Evolutionary conservation across 768 basidiomycete species (phyloP), one percentile per base, ranked within the genome.

Genomic region (Boletellus emodensis): DNA sequence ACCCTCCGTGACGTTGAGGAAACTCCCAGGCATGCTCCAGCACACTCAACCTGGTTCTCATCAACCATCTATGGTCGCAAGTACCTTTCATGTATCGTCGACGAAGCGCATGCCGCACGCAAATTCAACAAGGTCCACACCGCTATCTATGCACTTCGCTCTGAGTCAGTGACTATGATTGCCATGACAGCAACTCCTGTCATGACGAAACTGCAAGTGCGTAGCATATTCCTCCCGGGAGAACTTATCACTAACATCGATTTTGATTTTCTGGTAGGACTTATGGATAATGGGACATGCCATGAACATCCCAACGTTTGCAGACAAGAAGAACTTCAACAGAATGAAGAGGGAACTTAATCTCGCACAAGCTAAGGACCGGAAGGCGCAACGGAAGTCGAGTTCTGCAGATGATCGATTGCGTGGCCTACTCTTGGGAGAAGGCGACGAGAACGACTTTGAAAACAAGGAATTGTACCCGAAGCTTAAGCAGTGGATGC

Each of bases 161-260:
- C 7, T 0, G n/a, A 4, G 1, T 35, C 32, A 0, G 0, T 6
- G 0, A 3, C 1, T 0, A 36, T 53, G 2, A 8, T 55, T 2
- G n/a, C 36, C 3, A 55, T 53, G 39, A 55, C 43, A 0, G 46
- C 43, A 2, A 55, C 35, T 0, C 51, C 42, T 2, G 46, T 55
- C 13, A 44, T 44, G 28, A 55, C 51, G 1, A 55, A 53, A 42
- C 12, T 53, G 3, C 46, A 53, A 15, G 51, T 53, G 18, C 4
- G 42, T n/a, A n/a, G n/a, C n/a, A n/a, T n/a, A n/a, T n/a, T n/a
- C n/a, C n/a, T n/a, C n/a, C n/a, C n/a, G n/a, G n/a, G n/a, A n/a
- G n/a, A n/a, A n/a, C n/a, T n/a, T n/a, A n/a, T n/a, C n/a, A n/a
- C n/a, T n/a, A n/a, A n/a, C n/a, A n/a, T n/a, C n/a, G n/a, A n/a